Percentiles rank a stretch among this genome's conserved stretches.
Evolutionary conservation across 179 eudicot genomes (phyloP).

Genomic region (Silene coronaria): DNA sequence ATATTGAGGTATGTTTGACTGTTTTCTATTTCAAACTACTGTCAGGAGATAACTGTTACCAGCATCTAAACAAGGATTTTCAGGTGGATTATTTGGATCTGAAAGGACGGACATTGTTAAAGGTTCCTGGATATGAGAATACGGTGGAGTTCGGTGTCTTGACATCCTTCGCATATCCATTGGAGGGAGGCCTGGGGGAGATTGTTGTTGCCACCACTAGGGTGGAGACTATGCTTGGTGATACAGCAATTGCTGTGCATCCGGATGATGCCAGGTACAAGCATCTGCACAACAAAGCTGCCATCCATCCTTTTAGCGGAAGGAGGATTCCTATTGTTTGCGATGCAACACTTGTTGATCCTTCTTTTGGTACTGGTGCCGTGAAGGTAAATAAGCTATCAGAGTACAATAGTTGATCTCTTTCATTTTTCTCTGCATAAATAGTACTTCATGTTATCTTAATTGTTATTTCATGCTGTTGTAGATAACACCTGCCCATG

Average conservation of each 20-base stretch:
- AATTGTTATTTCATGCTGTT: conserved; percentile 15
- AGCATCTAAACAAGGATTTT: conserved; percentile 20
- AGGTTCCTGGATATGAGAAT: conserved; percentile 79
- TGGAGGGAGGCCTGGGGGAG: conserved; percentile 73
- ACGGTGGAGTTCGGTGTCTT: conserved; percentile 83
- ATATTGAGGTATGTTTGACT: conserved; percentile 70
- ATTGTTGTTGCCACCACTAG: conserved; percentile 96
- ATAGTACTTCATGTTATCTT: conserved; percentile 2
- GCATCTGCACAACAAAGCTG: conserved; percentile 77
- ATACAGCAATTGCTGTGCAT: conserved; percentile 91
- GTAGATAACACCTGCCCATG: conserved; percentile 97
- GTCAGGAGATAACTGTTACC: not conserved
- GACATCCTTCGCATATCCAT: conserved; percentile 85
- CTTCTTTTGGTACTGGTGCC: conserved; percentile 89
- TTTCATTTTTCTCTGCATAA: not conserved
- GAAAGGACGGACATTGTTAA: conserved; percentile 60
- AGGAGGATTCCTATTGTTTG: conserved; percentile 80
- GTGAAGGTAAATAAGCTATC: conserved; percentile 56
- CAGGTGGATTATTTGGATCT: conserved; percentile 80
- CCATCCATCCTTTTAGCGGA: conserved; percentile 88
- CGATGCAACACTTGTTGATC: conserved; percentile 77
- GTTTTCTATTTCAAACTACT: conserved; percentile 6
- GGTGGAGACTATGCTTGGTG: conserved; percentile 97
- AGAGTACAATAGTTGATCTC: conserved; percentile 10
- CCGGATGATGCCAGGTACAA: conserved; percentile 80